Evolutionary conservation across 306 rosid genomes (phyloP).

Genomic region (barrel medic (Medicago truncatula)): MtrunA17r5.0-ANR NC_053044.1:51639001-51639500

Average conservation of each 20-base stretch:
- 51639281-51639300: conserved; percentile 96
- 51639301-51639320: conserved; percentile 93
- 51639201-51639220: neutral
- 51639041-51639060: neutral
- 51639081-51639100: neutral
- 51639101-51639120: neutral
- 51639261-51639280: conserved; percentile 88
- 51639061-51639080: neutral
- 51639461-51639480: conserved; percentile 77
- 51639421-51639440: neutral
- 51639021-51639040: neutral
- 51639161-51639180: neutral
- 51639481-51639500: conserved; percentile 67
- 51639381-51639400: conserved; percentile 8
- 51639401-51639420: neutral
- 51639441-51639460: conserved; percentile 80
- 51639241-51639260: conserved; percentile 61
- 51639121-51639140: neutral
- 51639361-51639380: conserved; percentile 82
- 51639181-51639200: neutral
- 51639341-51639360: conserved; percentile 90
- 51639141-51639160: neutral
- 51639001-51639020: neutral
- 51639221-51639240: neutral
- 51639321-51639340: conserved; percentile 73